Conservation (phyloP, 169 alveolate species). For the Cryptosporidium canis region DNA sequence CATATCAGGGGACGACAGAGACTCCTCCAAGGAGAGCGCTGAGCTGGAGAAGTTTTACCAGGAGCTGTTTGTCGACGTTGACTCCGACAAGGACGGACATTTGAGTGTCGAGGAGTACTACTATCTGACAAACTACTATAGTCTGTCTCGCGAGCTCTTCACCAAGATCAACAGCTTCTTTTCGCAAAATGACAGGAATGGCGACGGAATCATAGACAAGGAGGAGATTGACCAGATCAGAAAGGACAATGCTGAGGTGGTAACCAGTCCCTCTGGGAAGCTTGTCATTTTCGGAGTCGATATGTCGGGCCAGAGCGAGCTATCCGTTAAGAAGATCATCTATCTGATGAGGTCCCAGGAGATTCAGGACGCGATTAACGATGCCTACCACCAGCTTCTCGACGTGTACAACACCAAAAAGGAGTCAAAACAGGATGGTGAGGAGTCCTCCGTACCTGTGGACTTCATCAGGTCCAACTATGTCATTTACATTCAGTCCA, state of each 20-base stretch:
- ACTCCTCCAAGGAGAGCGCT: background rate
- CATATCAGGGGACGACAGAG: background rate
- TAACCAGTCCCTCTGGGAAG: background rate
- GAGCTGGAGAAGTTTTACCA: slow-evolving; percentile 24
- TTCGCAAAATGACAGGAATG: slow-evolving; percentile 26
- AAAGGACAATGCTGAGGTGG: slow-evolving; percentile 31
- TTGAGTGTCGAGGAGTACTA: slow-evolving; percentile 11
- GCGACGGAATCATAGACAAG: slow-evolving; percentile 40
- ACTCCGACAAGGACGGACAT: slow-evolving; percentile 22
- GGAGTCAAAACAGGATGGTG: background rate
- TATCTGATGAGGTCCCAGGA: slow-evolving; percentile 22
- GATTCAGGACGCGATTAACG: slow-evolving; percentile 25
- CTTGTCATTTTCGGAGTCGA: slow-evolving; percentile 29
- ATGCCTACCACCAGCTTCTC: slow-evolving; percentile 26
- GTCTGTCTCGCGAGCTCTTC: slow-evolving; percentile 29
- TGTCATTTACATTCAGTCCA: slow-evolving; percentile 43
- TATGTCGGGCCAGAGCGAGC: slow-evolving; percentile 4
- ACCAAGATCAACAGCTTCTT: slow-evolving; percentile 26
- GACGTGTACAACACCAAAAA: slow-evolving; percentile 53
- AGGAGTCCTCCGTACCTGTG: slow-evolving; percentile 12
- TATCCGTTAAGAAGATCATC: slow-evolving; percentile 5
- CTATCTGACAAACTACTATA: slow-evolving; percentile 23
- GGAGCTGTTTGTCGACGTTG: slow-evolving; percentile 19
- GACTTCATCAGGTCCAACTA: slow-evolving; percentile 38
- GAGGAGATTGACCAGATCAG: slow-evolving; percentile 18